phyloP scores from a whole-genome alignment of 176 grass and related monocot genomes.

The Musa schizocarpa region DNA sequence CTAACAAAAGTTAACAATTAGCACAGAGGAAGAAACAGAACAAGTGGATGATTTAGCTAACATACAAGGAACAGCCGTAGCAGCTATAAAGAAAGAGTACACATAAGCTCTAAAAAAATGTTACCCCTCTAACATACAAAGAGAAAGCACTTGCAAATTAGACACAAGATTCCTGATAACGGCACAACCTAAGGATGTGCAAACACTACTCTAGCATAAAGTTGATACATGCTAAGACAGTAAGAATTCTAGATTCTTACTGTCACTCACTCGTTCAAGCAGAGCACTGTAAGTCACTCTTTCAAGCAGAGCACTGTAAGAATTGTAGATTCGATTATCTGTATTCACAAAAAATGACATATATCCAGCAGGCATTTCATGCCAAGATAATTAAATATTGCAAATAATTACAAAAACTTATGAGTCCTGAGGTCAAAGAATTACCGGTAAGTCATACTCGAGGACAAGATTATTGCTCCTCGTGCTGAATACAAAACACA shows the following conservation, averaged over 20 bases:
- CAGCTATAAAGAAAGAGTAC: no score
- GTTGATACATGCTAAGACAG: not conserved
- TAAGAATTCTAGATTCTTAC: no score
- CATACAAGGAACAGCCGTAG: no score
- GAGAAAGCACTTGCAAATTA: not conserved
- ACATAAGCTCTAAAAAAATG: not conserved
- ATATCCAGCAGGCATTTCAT: not conserved
- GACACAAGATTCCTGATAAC: not conserved
- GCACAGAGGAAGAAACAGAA: no score
- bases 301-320: not conserved
- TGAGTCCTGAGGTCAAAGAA: constrained; percentile 22
- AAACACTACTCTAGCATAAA: not conserved
- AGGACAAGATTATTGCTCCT: constrained; percentile 55
- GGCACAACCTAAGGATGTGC: not conserved
- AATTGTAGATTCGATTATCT: not conserved
- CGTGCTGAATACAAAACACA: constrained; percentile 46
- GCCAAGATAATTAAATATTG: not conserved
- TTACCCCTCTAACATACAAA: not conserved
- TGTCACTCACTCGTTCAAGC: no score
- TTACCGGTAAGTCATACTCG: constrained; percentile 78
- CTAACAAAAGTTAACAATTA: no score
- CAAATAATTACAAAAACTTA: not conserved
- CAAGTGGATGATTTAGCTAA: no score
- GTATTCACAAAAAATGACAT: not conserved
- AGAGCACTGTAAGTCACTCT: not conserved